phyloP scores from a whole-genome alignment of 225 moss, liverwort and hornwort species.

The Ulota crispa region DNA sequence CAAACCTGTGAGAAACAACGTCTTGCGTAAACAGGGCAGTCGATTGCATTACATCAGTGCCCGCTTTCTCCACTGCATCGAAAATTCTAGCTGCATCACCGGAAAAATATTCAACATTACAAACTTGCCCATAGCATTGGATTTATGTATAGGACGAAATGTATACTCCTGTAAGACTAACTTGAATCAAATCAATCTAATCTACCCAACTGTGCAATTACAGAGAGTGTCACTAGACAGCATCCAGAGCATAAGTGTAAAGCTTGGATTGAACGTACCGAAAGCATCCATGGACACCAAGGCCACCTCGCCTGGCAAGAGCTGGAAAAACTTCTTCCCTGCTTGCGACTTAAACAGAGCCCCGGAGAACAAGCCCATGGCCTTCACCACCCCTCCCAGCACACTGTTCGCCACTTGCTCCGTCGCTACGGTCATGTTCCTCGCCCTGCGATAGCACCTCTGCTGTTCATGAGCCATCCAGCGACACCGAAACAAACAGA shows the following conservation, averaged over 20 bases:
- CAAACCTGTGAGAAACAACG: conserved; percentile 65
- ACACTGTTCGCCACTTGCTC: conserved; percentile 69
- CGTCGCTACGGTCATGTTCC: conserved; percentile 64
- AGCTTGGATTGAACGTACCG: conserved; percentile 32
- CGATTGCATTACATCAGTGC: conserved; percentile 53
- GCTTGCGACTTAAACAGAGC: conserved; percentile 65
- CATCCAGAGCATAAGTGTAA: background rate
- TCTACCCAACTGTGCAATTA: no score
- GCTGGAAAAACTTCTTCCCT: conserved; percentile 72
- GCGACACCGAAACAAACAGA: no score
- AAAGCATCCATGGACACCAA: conserved; percentile 89
- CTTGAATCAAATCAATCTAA: no score
- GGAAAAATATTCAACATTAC: background rate
- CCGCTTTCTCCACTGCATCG: conserved; percentile 82
- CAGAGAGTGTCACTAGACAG: no score
- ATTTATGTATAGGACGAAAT: no score
- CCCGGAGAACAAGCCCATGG: conserved; percentile 62
- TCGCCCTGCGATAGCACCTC: conserved; percentile 43
- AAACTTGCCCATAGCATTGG: no score
- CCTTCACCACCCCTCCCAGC: conserved; percentile 58
- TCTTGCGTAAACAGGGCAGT: conserved; percentile 50
- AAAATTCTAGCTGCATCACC: conserved; percentile 62
- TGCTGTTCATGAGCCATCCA: background rate
- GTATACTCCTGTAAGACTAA: no score
- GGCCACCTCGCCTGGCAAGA: conserved; percentile 81